A percentile compares a stretch with the other conserved stretches of the same genome.
phyloP scores from a whole-genome alignment of 768 basidiomycete species.

The Erythrobasidium yunnanense region DNA sequence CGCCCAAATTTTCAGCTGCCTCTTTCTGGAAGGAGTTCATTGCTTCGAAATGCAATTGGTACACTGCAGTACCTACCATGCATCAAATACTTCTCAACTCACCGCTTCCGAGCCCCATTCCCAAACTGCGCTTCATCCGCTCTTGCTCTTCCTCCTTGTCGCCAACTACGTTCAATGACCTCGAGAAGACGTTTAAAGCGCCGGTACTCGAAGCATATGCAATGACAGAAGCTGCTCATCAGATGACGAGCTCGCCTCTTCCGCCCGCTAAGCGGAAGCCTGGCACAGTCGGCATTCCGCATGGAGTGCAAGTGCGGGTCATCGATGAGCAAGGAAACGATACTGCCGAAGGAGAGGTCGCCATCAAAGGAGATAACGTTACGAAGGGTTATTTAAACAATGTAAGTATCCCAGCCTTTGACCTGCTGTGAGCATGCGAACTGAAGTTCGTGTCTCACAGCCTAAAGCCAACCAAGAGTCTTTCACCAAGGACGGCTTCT shows the following conservation, averaged over 20 bases:
- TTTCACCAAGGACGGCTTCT: conserved; percentile 29
- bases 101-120: conserved; percentile 39
- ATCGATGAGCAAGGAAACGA: conserved; percentile 40
- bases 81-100: conserved; percentile 41
- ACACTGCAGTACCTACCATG: conserved; percentile 43
- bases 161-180: conserved; percentile 48
- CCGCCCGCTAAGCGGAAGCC: conserved; percentile 37
- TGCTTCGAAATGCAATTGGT: conserved; percentile 48
- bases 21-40: conserved; percentile 48
- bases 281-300: conserved; percentile 41
- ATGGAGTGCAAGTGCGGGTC: conserved; percentile 40
- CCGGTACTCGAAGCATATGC: conserved; percentile 54
- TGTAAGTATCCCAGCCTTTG: neutral
- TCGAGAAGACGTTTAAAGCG: conserved; percentile 49
- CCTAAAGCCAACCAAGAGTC: conserved; percentile 45
- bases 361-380: conserved; percentile 51
- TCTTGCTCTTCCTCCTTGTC: conserved; percentile 49
- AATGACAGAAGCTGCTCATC: conserved; percentile 42
- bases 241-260: conserved; percentile 36
- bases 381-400: conserved; percentile 42
- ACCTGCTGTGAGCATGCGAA: neutral
- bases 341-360: conserved; percentile 49
- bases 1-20: conserved; percentile 50
- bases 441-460: neutral
- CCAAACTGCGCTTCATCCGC: conserved; percentile 42